phyloP scores from a whole-genome alignment of 2,329 filamentous ascomycete species.

The Aspergillus oerlinghausenensis region DNA sequence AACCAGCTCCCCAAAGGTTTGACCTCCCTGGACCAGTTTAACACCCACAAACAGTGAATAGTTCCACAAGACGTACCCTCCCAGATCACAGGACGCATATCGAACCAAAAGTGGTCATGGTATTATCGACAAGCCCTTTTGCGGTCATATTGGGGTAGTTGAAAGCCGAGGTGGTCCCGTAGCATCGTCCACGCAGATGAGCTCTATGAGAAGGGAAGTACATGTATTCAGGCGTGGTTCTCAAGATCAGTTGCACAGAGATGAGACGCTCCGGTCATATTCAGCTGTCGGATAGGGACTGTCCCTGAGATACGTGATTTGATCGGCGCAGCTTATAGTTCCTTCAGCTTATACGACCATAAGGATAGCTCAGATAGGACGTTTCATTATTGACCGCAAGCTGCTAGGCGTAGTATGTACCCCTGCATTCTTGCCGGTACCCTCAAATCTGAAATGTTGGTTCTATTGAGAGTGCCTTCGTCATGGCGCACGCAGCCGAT shows the following conservation, averaged over 20 bases:
- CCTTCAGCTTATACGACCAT: too few species aligned
- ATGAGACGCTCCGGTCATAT: too few species aligned
- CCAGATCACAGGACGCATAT: slow-evolving; percentile 22
- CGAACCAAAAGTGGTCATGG: slow-evolving; percentile 22
- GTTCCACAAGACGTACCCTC: slow-evolving; percentile 36
- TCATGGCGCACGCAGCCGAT: neutral
- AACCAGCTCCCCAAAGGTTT: slow-evolving; percentile 18
- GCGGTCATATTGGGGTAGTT: slow-evolving; percentile 34
- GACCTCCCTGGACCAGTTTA: slow-evolving; percentile 22
- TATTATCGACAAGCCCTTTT: slow-evolving; percentile 36
- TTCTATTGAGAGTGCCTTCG: too few species aligned
- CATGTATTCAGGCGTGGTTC: slow-evolving; percentile 29
- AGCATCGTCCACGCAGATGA: slow-evolving; percentile 32
- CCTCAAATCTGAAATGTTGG: too few species aligned
- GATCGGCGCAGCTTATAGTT: too few species aligned
- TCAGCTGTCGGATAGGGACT: too few species aligned
- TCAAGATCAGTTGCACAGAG: too few species aligned
- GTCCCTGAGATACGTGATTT: too few species aligned
- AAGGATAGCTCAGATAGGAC: too few species aligned
- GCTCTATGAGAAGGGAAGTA: slow-evolving; percentile 28
- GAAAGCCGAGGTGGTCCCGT: slow-evolving; percentile 29
- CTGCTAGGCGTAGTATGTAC: too few species aligned
- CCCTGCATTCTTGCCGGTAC: too few species aligned
- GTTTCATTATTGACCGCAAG: too few species aligned
- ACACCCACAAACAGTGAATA: slow-evolving; percentile 32